Percentiles rank a stretch among this genome's conserved stretches.
These are phyloP conservation scores for Pseudomassariella vexata DNA, from an alignment of 2,329 filamentous ascomycete genomes.

Conservation along the genomic window DNA sequence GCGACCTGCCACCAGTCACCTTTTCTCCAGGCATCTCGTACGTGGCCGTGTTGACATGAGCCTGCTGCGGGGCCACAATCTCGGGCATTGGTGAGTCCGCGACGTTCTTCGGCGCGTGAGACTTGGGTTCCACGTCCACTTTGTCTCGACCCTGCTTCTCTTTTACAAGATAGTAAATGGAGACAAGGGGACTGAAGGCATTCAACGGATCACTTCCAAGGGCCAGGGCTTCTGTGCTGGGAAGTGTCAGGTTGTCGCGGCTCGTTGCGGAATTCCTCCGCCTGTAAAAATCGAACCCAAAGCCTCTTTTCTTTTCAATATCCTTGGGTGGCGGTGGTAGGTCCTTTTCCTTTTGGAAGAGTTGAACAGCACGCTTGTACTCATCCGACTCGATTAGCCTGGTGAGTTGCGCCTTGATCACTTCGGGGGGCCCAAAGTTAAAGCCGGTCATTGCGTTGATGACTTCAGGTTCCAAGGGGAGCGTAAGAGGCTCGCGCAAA, in stretches of 20 bases:
- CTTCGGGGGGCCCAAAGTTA: constrained; percentile 85
- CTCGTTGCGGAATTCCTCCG: constrained; percentile 84
- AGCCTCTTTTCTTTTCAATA: constrained; percentile 78
- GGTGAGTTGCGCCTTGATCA: constrained; percentile 74
- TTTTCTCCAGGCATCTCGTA: constrained; percentile 90
- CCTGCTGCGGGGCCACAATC: constrained; percentile 74
- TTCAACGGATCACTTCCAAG: constrained; percentile 84
- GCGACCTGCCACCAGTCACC: constrained; percentile 73
- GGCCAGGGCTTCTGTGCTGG: constrained; percentile 81
- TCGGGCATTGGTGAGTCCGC: constrained; percentile 57
- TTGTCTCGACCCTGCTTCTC: constrained; percentile 86
- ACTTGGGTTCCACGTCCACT: constrained; percentile 25
- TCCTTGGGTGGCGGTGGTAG: constrained; percentile 51
- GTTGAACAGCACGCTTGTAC: constrained; percentile 77
- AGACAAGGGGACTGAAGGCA: constrained; percentile 86
- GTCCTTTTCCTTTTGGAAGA: constrained; percentile 63
- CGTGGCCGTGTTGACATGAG: constrained; percentile 77
- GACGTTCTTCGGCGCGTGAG: constrained; percentile 29
- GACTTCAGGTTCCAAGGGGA: constrained; percentile 77
- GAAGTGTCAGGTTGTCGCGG: constrained; percentile 75
- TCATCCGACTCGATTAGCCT: constrained; percentile 90
- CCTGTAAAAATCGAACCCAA: constrained; percentile 95
- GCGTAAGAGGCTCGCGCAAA: constrained; percentile 72
- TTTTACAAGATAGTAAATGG: constrained; percentile 91
- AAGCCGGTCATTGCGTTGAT: constrained; percentile 96